These are phyloP conservation scores for Solanum dulcamara DNA, from an alignment of 257 asterid species.

Conservation along the genomic window DNA sequence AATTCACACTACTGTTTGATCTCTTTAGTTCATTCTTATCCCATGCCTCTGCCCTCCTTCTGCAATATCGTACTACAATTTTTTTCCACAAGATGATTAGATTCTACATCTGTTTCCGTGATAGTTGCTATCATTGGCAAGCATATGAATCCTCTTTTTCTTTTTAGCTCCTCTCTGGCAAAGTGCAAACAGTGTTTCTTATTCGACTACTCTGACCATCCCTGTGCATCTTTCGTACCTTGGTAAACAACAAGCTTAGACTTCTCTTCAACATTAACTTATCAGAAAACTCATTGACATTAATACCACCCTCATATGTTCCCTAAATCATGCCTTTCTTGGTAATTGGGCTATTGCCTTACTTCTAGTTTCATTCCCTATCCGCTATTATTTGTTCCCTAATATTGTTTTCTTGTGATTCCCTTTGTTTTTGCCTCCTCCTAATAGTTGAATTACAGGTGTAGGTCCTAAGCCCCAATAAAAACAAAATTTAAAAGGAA, in stretches of 20 bases:
- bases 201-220: neutral
- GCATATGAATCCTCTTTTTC: neutral
- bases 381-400: neutral
- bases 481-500: neutral
- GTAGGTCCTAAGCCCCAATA: neutral
- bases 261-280: too few species aligned
- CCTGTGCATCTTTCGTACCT: neutral
- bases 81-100: neutral
- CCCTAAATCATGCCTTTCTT: too few species aligned
- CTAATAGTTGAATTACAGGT: neutral
- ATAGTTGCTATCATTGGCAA: neutral
- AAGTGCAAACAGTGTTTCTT: too few species aligned
- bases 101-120: neutral
- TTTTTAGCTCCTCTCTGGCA: neutral
- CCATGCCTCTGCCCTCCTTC: neutral
- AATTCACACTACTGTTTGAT: neutral
- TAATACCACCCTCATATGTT: too few species aligned
- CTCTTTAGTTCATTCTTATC: neutral
- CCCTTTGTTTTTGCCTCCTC: neutral
- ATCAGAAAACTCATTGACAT: too few species aligned
- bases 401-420: neutral
- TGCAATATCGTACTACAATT: neutral
- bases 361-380: too few species aligned
- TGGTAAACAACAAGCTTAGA: too few species aligned
- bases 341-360: too few species aligned